Percentiles rank a stretch among this genome's conserved stretches.
Conservation (phyloP, 1,284 basidiomycete species). For the Irpex sp. region DNA sequence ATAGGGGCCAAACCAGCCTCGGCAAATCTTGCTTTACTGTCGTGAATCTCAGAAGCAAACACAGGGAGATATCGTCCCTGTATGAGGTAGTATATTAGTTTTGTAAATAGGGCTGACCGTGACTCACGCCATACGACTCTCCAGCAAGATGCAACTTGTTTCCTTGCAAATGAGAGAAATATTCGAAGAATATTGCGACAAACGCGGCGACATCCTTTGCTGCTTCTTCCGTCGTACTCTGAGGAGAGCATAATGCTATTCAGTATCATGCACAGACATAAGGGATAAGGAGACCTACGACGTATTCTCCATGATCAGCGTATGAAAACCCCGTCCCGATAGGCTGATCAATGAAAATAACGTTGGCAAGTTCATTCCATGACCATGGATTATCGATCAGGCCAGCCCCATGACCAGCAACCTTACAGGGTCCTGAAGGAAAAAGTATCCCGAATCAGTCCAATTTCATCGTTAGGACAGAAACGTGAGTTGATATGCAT, state of each 20-base stretch:
- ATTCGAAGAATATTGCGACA: slow-evolving; percentile 68
- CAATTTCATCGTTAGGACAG: neutral
- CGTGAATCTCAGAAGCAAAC: slow-evolving; percentile 63
- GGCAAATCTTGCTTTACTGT: slow-evolving; percentile 52
- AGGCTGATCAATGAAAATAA: slow-evolving; percentile 72
- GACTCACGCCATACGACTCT: slow-evolving; percentile 59
- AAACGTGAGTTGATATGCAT: neutral
- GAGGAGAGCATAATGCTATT: neutral
- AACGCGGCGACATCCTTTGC: slow-evolving; percentile 68
- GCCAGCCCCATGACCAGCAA: slow-evolving; percentile 38
- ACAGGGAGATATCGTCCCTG: slow-evolving; percentile 82
- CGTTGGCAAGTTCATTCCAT: slow-evolving; percentile 68
- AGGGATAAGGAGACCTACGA: slow-evolving; percentile 36
- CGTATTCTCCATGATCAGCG: slow-evolving; percentile 62
- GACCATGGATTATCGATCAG: slow-evolving; percentile 49
- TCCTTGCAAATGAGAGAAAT: slow-evolving; percentile 53
- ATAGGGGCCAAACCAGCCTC: slow-evolving; percentile 63
- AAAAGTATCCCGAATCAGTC: neutral
- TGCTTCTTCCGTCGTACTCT: slow-evolving; percentile 62
- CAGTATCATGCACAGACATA: neutral
- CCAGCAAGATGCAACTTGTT: slow-evolving; percentile 69
- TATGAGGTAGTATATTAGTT: neutral
- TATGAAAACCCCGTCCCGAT: slow-evolving; percentile 69
- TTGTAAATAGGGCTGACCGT: neutral
- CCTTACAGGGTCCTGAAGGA: slow-evolving; percentile 20